Percentiles rank a stretch among this genome's conserved stretches.
Conservation (phyloP, 345 rosid species). For the Gossypium herbaceum region DNA sequence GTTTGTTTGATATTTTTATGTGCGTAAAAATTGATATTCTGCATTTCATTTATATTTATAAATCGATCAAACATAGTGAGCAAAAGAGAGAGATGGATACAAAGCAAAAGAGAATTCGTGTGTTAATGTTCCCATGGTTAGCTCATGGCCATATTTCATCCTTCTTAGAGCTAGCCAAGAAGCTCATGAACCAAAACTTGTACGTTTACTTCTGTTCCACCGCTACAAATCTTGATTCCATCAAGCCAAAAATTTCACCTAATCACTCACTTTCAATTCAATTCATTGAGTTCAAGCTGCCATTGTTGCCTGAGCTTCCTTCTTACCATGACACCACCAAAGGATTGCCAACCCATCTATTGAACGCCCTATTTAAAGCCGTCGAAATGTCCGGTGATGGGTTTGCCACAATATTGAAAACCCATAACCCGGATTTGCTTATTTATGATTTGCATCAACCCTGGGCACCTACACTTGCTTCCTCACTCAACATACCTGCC, state of each 20-base stretch:
- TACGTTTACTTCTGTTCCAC: conserved; percentile 33
- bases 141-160: conserved; percentile 47
- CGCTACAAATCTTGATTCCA: conserved; percentile 22
- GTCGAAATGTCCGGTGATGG: conserved; percentile 25
- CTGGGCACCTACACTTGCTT: conserved; percentile 33
- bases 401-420: conserved; percentile 21
- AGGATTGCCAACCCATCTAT: conserved; percentile 33
- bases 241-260: conserved; percentile 14
- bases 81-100: not conserved
- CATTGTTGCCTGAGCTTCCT: conserved; percentile 37
- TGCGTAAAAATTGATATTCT: no score
- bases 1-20: no score
- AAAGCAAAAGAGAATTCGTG: conserved; percentile 7
- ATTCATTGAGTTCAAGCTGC: conserved; percentile 36
- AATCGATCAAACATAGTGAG: no score
- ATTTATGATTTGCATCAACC: conserved; percentile 35
- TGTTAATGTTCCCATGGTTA: conserved; percentile 47
- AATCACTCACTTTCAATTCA: conserved; percentile 22
- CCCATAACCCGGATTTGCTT: conserved; percentile 26
- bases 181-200: conserved; percentile 29
- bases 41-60: no score
- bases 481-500: conserved; percentile 24
- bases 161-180: conserved; percentile 38
- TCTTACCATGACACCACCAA: conserved; percentile 43
- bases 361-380: conserved; percentile 28